Conservation (phyloP, 495 filamentous ascomycete species). For the Oleoguttula mirabilis region DNA sequence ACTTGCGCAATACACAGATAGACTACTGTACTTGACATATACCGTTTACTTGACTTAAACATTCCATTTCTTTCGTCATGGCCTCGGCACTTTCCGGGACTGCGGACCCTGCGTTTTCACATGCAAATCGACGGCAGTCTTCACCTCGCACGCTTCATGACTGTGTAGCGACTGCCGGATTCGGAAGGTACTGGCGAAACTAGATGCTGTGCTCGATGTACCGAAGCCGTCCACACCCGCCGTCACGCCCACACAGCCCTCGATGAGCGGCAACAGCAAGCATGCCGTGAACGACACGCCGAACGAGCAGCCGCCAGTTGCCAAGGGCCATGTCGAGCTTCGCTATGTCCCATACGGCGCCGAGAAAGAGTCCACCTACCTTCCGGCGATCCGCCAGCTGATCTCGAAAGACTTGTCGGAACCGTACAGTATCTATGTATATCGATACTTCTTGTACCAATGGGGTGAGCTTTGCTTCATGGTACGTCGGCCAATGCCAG, state of each 20-base stretch:
- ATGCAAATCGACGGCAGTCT: background rate
- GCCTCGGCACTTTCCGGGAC: too few relatives aligned
- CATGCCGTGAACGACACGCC: constrained; percentile 5
- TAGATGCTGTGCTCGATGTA: background rate
- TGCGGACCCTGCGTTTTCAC: too few relatives aligned
- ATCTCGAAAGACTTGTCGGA: constrained; percentile 97
- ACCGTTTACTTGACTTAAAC: too few relatives aligned
- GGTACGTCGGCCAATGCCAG: too few relatives aligned
- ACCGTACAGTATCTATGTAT: constrained; percentile 99
- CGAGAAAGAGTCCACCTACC: constrained; percentile 63
- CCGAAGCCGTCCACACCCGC: too few relatives aligned
- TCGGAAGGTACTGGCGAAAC: background rate
- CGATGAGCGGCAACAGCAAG: constrained; percentile 16
- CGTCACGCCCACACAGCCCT: too few relatives aligned
- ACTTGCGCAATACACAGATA: too few relatives aligned
- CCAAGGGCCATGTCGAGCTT: constrained; percentile 36
- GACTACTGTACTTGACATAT: too few relatives aligned
- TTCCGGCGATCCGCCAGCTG: constrained; percentile 76
- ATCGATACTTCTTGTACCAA: constrained; percentile 96
- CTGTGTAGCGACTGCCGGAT: too few relatives aligned
- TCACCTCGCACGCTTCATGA: too few relatives aligned
- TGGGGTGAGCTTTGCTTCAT: constrained; percentile 96
- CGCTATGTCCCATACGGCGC: constrained; percentile 76
- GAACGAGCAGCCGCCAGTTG: background rate
- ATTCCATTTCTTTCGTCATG: too few relatives aligned